A percentile compares a stretch with the other conserved stretches of the same genome.
phyloP scores from a whole-genome alignment of 2,329 filamentous ascomycete species.

The Apiospora sp. region DNA sequence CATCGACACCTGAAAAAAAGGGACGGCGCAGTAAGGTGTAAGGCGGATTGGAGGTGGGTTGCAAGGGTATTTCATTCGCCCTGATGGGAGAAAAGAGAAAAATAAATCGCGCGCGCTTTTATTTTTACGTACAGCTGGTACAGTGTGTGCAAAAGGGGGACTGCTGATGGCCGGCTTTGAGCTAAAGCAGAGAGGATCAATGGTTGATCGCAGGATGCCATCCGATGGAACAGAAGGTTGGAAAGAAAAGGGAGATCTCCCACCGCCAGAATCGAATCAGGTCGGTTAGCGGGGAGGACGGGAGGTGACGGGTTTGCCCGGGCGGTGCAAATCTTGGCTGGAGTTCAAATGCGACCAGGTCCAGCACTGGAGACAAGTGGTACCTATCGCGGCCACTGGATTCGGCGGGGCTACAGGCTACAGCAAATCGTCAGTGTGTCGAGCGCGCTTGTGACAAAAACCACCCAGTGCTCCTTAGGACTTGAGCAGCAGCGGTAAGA shows the following conservation, averaged over 20 bases:
- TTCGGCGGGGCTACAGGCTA: slow-evolving; percentile 12
- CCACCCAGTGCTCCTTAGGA: background rate
- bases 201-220: slow-evolving; percentile 8
- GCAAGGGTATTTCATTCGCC: background rate
- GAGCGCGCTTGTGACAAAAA: slow-evolving; percentile 1
- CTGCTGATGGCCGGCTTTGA: background rate
- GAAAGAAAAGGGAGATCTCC: slow-evolving; percentile 11
- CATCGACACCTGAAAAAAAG: slow-evolving; percentile 13
- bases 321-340: slow-evolving; percentile 7
- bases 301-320: slow-evolving; percentile 14
- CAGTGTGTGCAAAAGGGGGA: background rate
- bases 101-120: slow-evolving; percentile 15
- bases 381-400: slow-evolving; percentile 26
- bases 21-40: background rate
- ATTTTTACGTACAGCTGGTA: background rate
- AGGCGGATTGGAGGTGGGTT: background rate
- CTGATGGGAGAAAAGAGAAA: background rate
- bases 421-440: background rate
- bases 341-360: background rate
- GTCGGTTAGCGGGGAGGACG: slow-evolving; percentile 3
- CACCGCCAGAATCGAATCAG: slow-evolving; percentile 14
- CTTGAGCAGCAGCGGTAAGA: background rate
- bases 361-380: slow-evolving; percentile 27
- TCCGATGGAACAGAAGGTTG: background rate
- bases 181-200: background rate